Percentiles rank a stretch among this genome's conserved stretches.
These are phyloP conservation scores for Plasmodium malariae DNA, from an alignment of 169 alveolate genomes.

Conservation along the genomic window DNA sequence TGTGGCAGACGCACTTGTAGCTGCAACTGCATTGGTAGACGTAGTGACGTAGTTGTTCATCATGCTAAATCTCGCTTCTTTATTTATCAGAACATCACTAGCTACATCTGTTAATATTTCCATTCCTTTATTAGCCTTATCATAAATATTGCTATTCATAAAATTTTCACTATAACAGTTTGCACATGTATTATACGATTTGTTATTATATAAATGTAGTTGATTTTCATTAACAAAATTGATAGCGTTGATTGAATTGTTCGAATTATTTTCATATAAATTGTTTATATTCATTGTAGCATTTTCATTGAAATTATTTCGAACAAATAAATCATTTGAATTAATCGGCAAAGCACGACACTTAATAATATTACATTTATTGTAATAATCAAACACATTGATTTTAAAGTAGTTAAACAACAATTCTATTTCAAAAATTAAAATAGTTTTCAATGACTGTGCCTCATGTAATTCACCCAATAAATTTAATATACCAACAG, in stretches of 20 bases:
- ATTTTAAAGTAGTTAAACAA: conserved; percentile 87
- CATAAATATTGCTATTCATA: conserved; percentile 18
- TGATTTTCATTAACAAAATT: conserved; percentile 4
- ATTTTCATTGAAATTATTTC: conserved; percentile 40
- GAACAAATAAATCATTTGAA: conserved; percentile 51
- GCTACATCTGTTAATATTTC: background rate
- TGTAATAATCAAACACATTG: conserved; percentile 76
- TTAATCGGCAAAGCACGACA: conserved; percentile 57
- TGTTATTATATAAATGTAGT: conserved; percentile 23
- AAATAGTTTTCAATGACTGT: conserved; percentile 86
- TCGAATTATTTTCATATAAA: conserved; percentile 14
- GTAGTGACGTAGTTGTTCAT: conserved; percentile 33
- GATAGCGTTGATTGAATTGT: background rate
- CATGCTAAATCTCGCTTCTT: conserved; percentile 34
- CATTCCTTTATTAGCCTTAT: conserved; percentile 9
- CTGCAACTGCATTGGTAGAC: background rate
- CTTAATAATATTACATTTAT: conserved; percentile 74
- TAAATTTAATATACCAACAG: conserved; percentile 87
- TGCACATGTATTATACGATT: conserved; percentile 26
- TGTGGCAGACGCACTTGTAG: background rate
- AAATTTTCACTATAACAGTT: conserved; percentile 65
- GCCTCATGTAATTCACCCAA: conserved; percentile 91
- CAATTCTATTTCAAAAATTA: conserved; percentile 90
- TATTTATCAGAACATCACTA: conserved; percentile 9
- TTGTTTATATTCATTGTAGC: conserved; percentile 8